Conservation (phyloP, 805 yeast species). For the Saccharomyces mikatae region DNA sequence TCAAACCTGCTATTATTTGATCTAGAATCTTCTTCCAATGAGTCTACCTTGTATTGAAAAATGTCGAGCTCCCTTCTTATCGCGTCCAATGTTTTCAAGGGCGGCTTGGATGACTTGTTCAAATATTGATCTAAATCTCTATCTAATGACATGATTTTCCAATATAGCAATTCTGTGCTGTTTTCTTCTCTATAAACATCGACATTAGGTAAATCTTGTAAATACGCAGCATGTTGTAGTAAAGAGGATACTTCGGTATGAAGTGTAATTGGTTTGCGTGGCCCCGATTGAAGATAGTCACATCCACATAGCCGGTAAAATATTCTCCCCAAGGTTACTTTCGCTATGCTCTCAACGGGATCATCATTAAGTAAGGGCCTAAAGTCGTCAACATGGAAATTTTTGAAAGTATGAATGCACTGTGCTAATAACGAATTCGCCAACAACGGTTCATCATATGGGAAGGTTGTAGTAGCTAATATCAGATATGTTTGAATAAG, state of each 20-base stretch:
- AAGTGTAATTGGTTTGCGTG: constrained; percentile 13
- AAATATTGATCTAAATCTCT: constrained; percentile 25
- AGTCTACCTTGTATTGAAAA: constrained; percentile 11
- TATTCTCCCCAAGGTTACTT: constrained; percentile 19
- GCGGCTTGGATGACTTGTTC: constrained; percentile 17
- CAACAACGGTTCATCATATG: constrained; percentile 6
- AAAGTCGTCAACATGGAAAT: constrained; percentile 17
- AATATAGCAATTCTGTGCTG: constrained; percentile 21
- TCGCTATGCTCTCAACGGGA: constrained; percentile 15
- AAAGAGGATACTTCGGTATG: constrained; percentile 23
- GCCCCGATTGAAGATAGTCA: constrained; percentile 24
- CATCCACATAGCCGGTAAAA: constrained; percentile 23
- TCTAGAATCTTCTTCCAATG: constrained; percentile 6
- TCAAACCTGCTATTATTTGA: constrained; percentile 18
- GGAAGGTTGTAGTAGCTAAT: constrained; percentile 21
- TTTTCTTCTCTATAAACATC: constrained; percentile 25
- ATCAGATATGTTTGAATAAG: constrained; percentile 22
- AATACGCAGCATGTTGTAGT: constrained; percentile 23
- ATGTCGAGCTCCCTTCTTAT: constrained; percentile 17
- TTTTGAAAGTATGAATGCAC: constrained; percentile 21
- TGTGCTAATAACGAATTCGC: constrained; percentile 17
- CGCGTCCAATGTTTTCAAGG: constrained; percentile 25
- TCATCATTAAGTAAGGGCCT: constrained; percentile 19
- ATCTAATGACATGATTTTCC: constrained; percentile 29
- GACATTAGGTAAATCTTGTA: constrained; percentile 17